Evolutionary conservation across 2,329 filamentous ascomycete species (phyloP).

Genomic region (Nannizziopsis arthrosporioides): DNA sequence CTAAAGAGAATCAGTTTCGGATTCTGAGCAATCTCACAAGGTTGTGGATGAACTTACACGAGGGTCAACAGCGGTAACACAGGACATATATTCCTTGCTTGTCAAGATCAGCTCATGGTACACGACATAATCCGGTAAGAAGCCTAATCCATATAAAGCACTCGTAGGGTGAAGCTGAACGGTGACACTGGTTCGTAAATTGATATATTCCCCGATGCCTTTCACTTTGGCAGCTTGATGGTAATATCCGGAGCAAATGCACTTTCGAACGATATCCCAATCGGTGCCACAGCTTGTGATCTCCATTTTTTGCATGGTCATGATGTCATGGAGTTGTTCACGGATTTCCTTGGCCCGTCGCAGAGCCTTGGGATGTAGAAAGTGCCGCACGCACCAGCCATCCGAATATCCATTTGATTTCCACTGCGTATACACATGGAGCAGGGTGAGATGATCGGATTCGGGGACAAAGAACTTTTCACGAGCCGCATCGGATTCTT

Average conservation of each 20-base stretch:
- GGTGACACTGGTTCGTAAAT: constrained; percentile 84
- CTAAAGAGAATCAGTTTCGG: constrained; percentile 16
- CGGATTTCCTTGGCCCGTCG: constrained; percentile 86
- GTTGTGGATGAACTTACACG: constrained; percentile 40
- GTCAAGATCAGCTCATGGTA: constrained; percentile 98
- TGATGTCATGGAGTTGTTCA: constrained; percentile 86
- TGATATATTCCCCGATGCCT: constrained; percentile 94
- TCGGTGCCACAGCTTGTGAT: constrained; percentile 85
- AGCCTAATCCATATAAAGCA: constrained; percentile 82
- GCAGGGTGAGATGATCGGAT: constrained; percentile 87
- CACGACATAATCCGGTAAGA: constrained; percentile 90
- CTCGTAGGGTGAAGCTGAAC: constrained; percentile 91
- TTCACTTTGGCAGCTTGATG: constrained; percentile 94
- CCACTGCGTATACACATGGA: constrained; percentile 96
- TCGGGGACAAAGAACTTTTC: constrained; percentile 99
- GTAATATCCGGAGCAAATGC: constrained; percentile 96
- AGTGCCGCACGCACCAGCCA: constrained; percentile 85
- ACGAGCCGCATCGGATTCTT: constrained; percentile 86
- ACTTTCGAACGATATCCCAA: constrained; percentile 90
- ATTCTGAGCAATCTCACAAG: constrained; percentile 1
- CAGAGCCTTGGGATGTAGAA: constrained; percentile 87
- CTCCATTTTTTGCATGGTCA: constrained; percentile 83
- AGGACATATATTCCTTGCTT: constrained; percentile 95
- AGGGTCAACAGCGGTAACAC: constrained; percentile 88
- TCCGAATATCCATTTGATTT: constrained; percentile 80